Conservation (phyloP, 768 basidiomycete species). For the Termitomyces sp. region DNA sequence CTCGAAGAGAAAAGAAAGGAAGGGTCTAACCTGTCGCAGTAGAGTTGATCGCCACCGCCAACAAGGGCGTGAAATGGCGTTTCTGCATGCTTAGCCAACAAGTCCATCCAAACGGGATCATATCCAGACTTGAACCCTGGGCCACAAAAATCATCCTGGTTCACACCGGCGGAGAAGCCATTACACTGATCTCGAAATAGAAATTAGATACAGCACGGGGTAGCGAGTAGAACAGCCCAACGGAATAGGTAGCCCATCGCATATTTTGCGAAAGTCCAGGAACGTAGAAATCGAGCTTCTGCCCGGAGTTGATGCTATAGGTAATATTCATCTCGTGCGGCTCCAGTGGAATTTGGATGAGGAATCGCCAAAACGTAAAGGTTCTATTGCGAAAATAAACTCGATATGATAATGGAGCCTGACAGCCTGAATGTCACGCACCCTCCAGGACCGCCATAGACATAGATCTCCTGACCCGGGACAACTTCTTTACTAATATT, state of each 20-base stretch:
- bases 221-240: constrained; percentile 26
- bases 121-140: constrained; percentile 78
- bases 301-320: constrained; percentile 81
- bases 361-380: constrained; percentile 93
- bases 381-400: constrained; percentile 40
- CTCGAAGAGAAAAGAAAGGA: not conserved
- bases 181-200: constrained; percentile 53
- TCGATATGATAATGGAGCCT: not conserved
- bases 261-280: constrained; percentile 80
- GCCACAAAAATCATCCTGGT: constrained; percentile 79
- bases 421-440: constrained; percentile 19
- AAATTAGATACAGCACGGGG: not conserved
- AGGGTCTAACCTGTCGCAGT: constrained; percentile 64
- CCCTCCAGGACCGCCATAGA: constrained; percentile 55
- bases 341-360: constrained; percentile 73
- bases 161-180: constrained; percentile 85
- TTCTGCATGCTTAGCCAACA: constrained; percentile 76
- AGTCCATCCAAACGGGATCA: constrained; percentile 91
- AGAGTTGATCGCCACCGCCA: constrained; percentile 92
- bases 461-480: constrained; percentile 66
- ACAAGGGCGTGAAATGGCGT: constrained; percentile 87
- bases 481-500: constrained; percentile 36
- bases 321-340: constrained; percentile 66
- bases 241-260: constrained; percentile 87
- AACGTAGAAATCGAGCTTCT: constrained; percentile 74